A percentile compares a stretch with the other conserved stretches of the same genome.
Evolutionary conservation across 2,329 filamentous ascomycete species (phyloP).

Genomic region (Arthrobotrys conoides): DNA sequence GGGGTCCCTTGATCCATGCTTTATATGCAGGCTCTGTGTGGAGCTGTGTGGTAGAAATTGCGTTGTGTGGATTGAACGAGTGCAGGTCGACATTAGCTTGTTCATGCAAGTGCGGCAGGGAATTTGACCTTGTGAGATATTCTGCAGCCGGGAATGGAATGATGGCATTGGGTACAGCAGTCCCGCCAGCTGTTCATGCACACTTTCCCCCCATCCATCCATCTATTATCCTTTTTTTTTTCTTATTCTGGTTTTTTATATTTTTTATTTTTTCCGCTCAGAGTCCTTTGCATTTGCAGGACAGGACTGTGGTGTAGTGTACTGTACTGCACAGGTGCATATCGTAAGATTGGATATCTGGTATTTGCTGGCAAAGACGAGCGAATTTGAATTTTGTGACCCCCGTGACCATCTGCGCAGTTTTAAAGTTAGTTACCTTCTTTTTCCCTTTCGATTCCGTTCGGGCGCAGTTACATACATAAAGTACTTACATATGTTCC

Average conservation of each 20-base stretch:
- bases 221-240: constrained; percentile 13
- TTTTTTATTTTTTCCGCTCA: constrained; percentile 30
- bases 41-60: constrained; percentile 49
- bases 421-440: constrained; percentile 12
- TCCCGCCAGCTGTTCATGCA: constrained; percentile 39
- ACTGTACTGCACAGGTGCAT: background rate
- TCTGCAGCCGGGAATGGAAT: constrained; percentile 47
- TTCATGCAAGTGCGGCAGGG: constrained; percentile 56
- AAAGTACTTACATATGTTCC: too few relatives aligned
- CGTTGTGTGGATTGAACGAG: constrained; percentile 48
- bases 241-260: background rate
- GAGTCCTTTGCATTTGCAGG: constrained; percentile 18
- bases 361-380: constrained; percentile 19
- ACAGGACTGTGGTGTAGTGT: background rate
- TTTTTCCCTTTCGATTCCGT: constrained; percentile 29
- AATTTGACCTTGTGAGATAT: constrained; percentile 24
- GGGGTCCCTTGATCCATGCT: constrained; percentile 24
- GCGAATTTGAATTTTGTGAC: constrained; percentile 5
- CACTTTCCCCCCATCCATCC: constrained; percentile 14
- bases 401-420: constrained; percentile 26
- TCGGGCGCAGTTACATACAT: constrained; percentile 15
- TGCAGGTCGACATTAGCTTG: constrained; percentile 52
- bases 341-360: background rate
- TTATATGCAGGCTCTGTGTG: constrained; percentile 34
- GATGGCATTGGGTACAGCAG: constrained; percentile 54